Conservation (phyloP, 1,284 basidiomycete genomes). For the Cryptococcus sp. region DNA sequence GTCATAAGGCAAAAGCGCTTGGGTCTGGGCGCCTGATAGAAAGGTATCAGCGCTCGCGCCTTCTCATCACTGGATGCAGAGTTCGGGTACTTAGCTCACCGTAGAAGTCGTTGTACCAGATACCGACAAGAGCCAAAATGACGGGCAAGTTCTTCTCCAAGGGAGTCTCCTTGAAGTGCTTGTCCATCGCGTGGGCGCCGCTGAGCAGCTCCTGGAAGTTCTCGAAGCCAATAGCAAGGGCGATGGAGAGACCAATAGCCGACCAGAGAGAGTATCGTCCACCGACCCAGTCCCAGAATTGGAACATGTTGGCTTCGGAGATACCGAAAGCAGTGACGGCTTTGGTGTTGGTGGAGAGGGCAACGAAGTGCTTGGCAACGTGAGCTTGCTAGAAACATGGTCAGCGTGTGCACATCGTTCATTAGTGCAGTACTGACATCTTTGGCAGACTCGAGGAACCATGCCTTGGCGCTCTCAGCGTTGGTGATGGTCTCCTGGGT, state of each 20-base stretch:
- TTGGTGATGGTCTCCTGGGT: slow-evolving; percentile 99
- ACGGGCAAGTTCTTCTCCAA: slow-evolving; percentile 92
- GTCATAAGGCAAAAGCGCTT: slow-evolving; percentile 93
- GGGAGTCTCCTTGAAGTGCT: slow-evolving; percentile 86
- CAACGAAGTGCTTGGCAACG: slow-evolving; percentile 98
- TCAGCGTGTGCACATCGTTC: not conserved
- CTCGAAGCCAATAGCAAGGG: slow-evolving; percentile 87
- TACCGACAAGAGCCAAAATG: slow-evolving; percentile 83
- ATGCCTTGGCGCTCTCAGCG: slow-evolving; percentile 86
- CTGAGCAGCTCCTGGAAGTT: slow-evolving; percentile 88
- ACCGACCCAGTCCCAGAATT: slow-evolving; percentile 99
- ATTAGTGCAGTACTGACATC: slow-evolving; percentile 57
- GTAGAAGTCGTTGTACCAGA: slow-evolving; percentile 99
- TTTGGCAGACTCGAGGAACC: slow-evolving; percentile 85
- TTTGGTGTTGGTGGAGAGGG: slow-evolving; percentile 92
- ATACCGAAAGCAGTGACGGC: slow-evolving; percentile 97
- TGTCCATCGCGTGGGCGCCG: slow-evolving; percentile 97
- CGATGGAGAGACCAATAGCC: slow-evolving; percentile 94
- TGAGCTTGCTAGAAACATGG: slow-evolving; percentile 65
- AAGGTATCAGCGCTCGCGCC: not conserved
- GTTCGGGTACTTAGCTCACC: slow-evolving; percentile 55
- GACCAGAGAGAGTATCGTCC: slow-evolving; percentile 98
- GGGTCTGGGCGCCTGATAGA: slow-evolving; percentile 75
- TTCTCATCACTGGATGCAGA: not conserved
- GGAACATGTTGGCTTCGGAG: slow-evolving; percentile 92